phyloP scores from a whole-genome alignment of 208 protist species.

The Trypanosoma congolense region DNA sequence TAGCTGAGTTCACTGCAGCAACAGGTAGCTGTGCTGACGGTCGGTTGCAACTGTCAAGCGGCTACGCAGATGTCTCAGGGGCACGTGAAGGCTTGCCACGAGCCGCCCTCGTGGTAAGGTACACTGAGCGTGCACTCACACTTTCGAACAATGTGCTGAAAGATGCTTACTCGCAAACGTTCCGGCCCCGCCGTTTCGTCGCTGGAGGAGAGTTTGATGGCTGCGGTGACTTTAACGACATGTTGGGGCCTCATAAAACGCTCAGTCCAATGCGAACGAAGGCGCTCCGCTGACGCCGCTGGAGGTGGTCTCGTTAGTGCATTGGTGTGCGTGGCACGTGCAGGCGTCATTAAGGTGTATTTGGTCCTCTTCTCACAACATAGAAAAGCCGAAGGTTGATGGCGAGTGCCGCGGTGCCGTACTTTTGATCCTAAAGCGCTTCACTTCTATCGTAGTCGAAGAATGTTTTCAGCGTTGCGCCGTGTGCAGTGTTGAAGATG shows the following conservation, averaged over 20 bases:
- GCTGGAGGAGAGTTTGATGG: not conserved
- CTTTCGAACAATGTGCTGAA: conserved; percentile 11
- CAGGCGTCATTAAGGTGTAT: conserved; percentile 9
- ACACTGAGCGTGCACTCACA: conserved; percentile 5
- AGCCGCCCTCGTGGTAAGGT: conserved; percentile 8
- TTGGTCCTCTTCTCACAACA: no score
- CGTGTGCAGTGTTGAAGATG: conserved; percentile 6
- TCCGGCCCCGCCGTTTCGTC: not conserved
- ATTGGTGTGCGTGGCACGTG: conserved; percentile 27
- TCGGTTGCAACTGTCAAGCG: not conserved
- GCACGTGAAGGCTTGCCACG: conserved; percentile 3
- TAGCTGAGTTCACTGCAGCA: conserved; percentile 23
- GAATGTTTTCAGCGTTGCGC: conserved; percentile 12
- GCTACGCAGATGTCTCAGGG: conserved; percentile 8
- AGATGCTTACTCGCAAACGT: conserved; percentile 3
- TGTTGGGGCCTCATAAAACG: no score
- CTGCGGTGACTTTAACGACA: no score
- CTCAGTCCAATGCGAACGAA: no score
- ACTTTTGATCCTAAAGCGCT: conserved; percentile 4
- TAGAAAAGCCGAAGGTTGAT: not conserved
- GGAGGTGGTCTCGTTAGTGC: conserved; percentile 30
- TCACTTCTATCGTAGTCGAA: conserved; percentile 12
- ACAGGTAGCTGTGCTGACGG: conserved; percentile 10
- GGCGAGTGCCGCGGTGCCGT: not conserved
- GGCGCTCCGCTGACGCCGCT: conserved; percentile 16